These are phyloP conservation scores for Vitis riparia DNA, from an alignment of 164 flowering plant genomes.

Conservation along the genomic window DNA sequence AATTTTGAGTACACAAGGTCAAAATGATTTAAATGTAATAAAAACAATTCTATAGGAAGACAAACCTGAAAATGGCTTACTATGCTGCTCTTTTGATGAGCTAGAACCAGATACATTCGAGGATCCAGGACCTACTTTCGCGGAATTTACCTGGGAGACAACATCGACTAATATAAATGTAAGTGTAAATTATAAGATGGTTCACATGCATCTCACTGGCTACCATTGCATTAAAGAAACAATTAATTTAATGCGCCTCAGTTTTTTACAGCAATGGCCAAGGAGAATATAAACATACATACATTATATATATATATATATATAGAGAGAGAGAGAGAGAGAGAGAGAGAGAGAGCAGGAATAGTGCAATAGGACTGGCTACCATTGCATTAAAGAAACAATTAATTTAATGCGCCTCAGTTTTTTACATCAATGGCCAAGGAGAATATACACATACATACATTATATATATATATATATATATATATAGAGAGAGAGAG, in stretches of 20 bases:
- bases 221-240: background rate
- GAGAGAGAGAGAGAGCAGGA: too few species aligned
- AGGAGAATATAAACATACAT: too few species aligned
- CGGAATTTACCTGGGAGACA: conserved; percentile 30
- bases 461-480: too few species aligned
- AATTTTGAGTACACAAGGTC: background rate
- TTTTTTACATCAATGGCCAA: too few species aligned
- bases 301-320: too few species aligned
- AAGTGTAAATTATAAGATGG: background rate
- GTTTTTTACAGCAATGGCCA: too few species aligned
- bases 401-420: too few species aligned
- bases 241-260: background rate
- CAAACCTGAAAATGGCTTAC: conserved; percentile 35
- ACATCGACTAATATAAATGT: background rate
- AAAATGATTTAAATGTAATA: background rate
- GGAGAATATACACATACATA: too few species aligned
- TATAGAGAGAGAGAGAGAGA: too few species aligned
- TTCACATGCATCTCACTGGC: background rate
- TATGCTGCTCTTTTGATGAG: conserved; percentile 34
- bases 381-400: too few species aligned
- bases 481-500: too few species aligned
- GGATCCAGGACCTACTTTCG: conserved; percentile 31
- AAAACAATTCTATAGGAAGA: background rate
- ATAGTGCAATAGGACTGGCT: too few species aligned
- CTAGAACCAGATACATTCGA: conserved; percentile 46